These are phyloP conservation scores for Metschnikowia vanudenii DNA, from an alignment of 805 yeast species.

Conservation along the genomic window DNA sequence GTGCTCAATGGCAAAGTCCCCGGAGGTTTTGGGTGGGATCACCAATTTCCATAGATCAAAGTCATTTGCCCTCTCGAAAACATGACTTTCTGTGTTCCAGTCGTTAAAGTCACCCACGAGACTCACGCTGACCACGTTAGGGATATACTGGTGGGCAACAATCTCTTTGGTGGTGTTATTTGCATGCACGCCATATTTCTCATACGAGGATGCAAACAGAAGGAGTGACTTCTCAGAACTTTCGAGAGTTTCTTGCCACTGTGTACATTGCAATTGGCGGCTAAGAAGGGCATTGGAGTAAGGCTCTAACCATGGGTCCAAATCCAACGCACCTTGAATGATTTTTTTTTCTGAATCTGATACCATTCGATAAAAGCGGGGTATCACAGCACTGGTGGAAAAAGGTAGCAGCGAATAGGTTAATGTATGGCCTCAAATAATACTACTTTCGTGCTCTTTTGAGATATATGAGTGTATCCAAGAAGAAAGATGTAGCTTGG, in stretches of 20 bases:
- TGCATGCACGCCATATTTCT: constrained; percentile 74
- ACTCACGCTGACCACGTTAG: constrained; percentile 73
- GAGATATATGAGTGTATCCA: neutral
- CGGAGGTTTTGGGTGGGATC: constrained; percentile 53
- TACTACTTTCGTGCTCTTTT: no score
- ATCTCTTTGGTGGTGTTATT: constrained; percentile 51
- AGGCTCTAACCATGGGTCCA: constrained; percentile 89
- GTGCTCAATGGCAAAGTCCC: constrained; percentile 70
- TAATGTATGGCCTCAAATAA: no score
- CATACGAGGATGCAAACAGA: constrained; percentile 74
- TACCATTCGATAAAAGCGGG: neutral
- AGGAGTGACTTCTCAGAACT: constrained; percentile 56
- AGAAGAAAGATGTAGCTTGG: neutral
- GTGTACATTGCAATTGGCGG: constrained; percentile 63
- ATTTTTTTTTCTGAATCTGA: constrained; percentile 1
- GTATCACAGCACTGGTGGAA: neutral
- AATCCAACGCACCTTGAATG: constrained; percentile 58
- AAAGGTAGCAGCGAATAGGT: no score
- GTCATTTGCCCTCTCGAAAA: constrained; percentile 53
- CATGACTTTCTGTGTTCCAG: constrained; percentile 65
- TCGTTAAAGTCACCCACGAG: constrained; percentile 90
- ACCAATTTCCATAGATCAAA: constrained; percentile 69
- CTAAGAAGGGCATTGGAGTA: constrained; percentile 62
- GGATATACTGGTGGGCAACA: constrained; percentile 81
- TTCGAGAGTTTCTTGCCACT: constrained; percentile 58